Base-by-base conservation (phyloP, 139 green algal species). In the Yamagishiella unicocca region DNA sequence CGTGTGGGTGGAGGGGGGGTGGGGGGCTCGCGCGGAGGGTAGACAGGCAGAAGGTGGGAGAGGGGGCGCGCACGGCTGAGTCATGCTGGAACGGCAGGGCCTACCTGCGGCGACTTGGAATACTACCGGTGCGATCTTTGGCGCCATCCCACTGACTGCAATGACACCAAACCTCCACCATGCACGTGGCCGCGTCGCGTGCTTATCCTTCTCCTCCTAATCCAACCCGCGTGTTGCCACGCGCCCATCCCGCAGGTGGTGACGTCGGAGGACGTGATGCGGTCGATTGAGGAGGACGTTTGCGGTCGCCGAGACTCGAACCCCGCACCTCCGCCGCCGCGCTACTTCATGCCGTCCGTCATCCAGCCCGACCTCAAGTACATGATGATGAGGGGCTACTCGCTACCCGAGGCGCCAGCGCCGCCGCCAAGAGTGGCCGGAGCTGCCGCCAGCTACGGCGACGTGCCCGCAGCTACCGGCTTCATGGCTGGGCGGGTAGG, bases 291-390 rank as follows among this genome's bases (percentile, higher is more conserved):
- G 67, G 83, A 74, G 7, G 58, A 87, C 24, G 31, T 91, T 27
- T 54, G 54, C 31, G n/a, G 40, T 45, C 66, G 77, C 43, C 31
- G 53, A 22, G 85, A 83, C 83, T 46, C 17, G 10, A 75, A 75
- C 42, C 61, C 79, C 4, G 38, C 66, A 21, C 42, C 61, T 4
- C 79, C 83, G 5, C 33, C 35, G 37, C 83, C 88, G 8, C 85
- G 62, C 27, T 91, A 91, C 55, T 82, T 58, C 9, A 46, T 38
- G 62, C 75, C 88, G 5, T 87, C 73, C 14, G 83, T 91, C 67
- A 87, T 91, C 21, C 84, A 87, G 70, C 88, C 83, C 4, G 70
- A 84, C 42, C 77, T 89, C 31, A 87, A 74, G 83, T 91, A 88
- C 67, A 74, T 74, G 22, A 14, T 82, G 70, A n/a, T 31, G 27